A percentile compares a stretch with the other conserved stretches of the same genome.
Evolutionary conservation across 2,329 filamentous ascomycete genomes (phyloP).

Genomic region (Dactylella cylindrospora): DNA sequence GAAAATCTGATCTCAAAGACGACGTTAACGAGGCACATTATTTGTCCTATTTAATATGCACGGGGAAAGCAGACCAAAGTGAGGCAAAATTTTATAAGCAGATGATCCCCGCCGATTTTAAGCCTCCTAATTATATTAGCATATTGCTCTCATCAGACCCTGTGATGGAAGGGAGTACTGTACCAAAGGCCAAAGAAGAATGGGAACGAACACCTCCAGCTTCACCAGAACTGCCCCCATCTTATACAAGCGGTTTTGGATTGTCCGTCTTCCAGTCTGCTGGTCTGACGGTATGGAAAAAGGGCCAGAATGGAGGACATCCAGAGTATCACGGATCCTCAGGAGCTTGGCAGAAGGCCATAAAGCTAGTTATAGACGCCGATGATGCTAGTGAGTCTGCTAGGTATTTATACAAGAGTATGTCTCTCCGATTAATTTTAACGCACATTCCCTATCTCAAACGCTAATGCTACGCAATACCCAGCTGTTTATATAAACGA

Average conservation of each 20-base stretch:
- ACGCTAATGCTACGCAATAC: neutral
- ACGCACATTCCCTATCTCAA: neutral
- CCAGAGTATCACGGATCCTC: slow-evolving; percentile 14
- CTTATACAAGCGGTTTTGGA: too few species aligned
- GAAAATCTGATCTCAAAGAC: slow-evolving; percentile 6
- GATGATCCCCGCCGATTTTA: slow-evolving; percentile 15
- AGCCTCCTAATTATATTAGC: slow-evolving; percentile 2
- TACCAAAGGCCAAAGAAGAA: too few species aligned
- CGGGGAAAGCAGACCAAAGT: slow-evolving; percentile 12
- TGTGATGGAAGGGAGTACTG: too few species aligned
- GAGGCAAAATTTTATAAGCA: slow-evolving; percentile 33
- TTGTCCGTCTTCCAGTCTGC: too few species aligned
- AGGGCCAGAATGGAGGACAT: neutral
- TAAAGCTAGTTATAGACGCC: slow-evolving; percentile 14
- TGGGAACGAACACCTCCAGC: too few species aligned
- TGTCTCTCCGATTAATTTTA: neutral
- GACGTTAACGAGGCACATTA: slow-evolving; percentile 16
- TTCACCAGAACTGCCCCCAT: neutral
- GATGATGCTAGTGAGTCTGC: slow-evolving; percentile 26
- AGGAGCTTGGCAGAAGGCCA: slow-evolving; percentile 4
- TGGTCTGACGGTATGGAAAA: neutral
- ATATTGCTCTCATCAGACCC: too few species aligned
- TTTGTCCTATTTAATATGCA: slow-evolving; percentile 15
- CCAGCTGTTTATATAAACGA: slow-evolving; percentile 22
- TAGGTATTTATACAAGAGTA: slow-evolving; percentile 24